phyloP scores from a whole-genome alignment of 768 basidiomycete species.

The Suillus paluster region DNA sequence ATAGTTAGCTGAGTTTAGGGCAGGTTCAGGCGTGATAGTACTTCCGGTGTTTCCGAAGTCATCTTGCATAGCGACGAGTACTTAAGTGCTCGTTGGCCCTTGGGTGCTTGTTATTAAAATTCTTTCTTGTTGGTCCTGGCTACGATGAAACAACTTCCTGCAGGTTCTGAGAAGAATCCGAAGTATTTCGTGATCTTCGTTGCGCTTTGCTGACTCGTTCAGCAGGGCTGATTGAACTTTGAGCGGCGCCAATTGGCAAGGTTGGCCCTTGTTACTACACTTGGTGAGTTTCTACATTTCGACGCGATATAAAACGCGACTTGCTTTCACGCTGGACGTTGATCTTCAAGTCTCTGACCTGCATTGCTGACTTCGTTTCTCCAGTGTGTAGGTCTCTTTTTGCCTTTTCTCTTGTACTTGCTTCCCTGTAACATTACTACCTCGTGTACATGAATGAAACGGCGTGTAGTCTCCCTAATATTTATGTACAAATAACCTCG shows the following conservation, averaged over 20 bases:
- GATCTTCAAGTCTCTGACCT: conserved; percentile 82
- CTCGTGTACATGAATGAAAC: neutral
- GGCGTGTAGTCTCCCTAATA: neutral
- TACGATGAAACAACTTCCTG: conserved; percentile 39
- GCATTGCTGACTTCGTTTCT: conserved; percentile 21
- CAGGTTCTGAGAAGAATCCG: conserved; percentile 59
- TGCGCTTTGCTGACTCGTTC: conserved; percentile 32
- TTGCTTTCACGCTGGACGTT: conserved; percentile 63
- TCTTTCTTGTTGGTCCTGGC: conserved; percentile 1
- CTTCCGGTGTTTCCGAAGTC: conserved; percentile 12
- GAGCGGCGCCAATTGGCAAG: too few relatives aligned
- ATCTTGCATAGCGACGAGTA: neutral
- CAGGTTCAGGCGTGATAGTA: conserved; percentile 15
- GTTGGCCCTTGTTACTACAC: neutral
- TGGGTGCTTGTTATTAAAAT: conserved; percentile 6
- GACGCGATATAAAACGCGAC: conserved; percentile 54
- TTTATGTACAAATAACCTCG: too few relatives aligned
- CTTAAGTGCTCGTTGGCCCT: too few relatives aligned
- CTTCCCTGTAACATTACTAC: neutral
- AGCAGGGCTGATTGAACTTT: conserved; percentile 8
- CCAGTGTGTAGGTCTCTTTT: neutral
- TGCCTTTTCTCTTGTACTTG: too few relatives aligned
- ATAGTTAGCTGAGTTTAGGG: conserved; percentile 36
- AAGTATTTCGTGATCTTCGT: conserved; percentile 42
- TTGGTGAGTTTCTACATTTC: conserved; percentile 20